Evolutionary conservation across 768 basidiomycete species (phyloP), one percentile per base, ranked within the genome.

Genomic region (Pulveroboletus sp.): DNA sequence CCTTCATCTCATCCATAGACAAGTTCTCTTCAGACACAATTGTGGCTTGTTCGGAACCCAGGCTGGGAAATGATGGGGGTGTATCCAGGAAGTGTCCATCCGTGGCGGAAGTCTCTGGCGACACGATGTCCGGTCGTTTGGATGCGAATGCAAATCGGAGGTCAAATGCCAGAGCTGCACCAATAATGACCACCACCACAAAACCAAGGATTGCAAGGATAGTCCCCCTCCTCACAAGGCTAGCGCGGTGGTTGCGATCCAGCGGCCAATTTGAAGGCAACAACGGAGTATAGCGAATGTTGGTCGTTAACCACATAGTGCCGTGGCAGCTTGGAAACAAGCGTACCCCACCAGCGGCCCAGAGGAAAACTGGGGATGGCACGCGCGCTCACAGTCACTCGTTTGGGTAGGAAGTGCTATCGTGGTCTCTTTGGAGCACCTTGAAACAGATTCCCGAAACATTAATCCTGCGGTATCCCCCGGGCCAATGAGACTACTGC

Each of bases 1-100:
- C 55, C 21, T 57, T 52, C 5, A 75, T 49, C 27, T 71, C 64
- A 32, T 70, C 61, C 24, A 61, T 41, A 41, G 60, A 62, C 38
- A 65, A 51, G 12, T 59, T 42, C 24, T 64, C 58, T 14, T 53
- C 50, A 14, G 17, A 43, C 40, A 38, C 31, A 34, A n/a, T n/a
- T 19, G 44, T 14, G 5, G 43, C 19, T 43, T 43, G 50, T 19
- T 33, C 37, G 29, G 43, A 10, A 17, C 42, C 27, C 29, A 34
- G 27, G n/a, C 12, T 7, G 34, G 45, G 19, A 1, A 39, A 32
- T 9, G 32, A 20, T 3, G 32, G 32, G 14, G 40, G 20, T 32
- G 48, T 23, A 33, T 43, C 34, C 27, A 34, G 17, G 10, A 13
- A 20, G 13, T 36, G 55, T 27, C 39, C 56, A 6, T 35, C 13